Evolutionary conservation across 495 filamentous ascomycete genomes (phyloP).

Genomic region (Ramalina peruviana): DNA sequence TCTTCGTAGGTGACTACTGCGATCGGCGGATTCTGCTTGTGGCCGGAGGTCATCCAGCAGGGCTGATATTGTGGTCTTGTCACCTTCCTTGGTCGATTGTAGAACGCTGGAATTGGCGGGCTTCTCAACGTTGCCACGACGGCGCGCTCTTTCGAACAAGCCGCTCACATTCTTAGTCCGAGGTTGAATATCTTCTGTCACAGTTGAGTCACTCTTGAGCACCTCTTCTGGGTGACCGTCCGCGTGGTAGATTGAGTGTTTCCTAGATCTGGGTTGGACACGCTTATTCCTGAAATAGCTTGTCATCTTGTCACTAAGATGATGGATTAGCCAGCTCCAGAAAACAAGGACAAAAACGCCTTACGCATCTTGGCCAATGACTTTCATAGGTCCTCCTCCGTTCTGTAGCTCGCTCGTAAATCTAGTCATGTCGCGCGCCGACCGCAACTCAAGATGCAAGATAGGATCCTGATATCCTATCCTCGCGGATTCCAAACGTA

Average conservation of each 20-base stretch:
- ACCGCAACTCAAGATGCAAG: conserved; percentile 27
- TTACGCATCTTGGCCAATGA: too few species aligned
- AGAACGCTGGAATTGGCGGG: not conserved
- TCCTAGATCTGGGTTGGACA: not conserved
- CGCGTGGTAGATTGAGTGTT: not conserved
- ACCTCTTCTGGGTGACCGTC: too few species aligned
- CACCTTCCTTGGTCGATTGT: not conserved
- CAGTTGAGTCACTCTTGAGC: not conserved
- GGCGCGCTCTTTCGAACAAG: not conserved
- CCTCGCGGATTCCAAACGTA: conserved; percentile 23
- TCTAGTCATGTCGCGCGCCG: too few species aligned
- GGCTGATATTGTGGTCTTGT: not conserved
- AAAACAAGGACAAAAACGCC: too few species aligned
- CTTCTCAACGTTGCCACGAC: not conserved
- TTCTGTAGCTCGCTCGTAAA: too few species aligned
- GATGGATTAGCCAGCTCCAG: not conserved
- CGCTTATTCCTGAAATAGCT: conserved; percentile 20
- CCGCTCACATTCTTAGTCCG: not conserved
- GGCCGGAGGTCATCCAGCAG: not conserved
- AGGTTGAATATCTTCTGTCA: not conserved
- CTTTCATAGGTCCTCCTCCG: too few species aligned
- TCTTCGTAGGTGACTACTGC: conserved; percentile 4
- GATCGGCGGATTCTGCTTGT: not conserved
- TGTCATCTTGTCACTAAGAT: conserved; percentile 25
- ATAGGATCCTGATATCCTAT: conserved; percentile 8